Percentiles rank a stretch among this genome's conserved stretches.
Evolutionary conservation across 2,329 filamentous ascomycete species (phyloP).

Genomic region (Alternaria ethzedia): DNA sequence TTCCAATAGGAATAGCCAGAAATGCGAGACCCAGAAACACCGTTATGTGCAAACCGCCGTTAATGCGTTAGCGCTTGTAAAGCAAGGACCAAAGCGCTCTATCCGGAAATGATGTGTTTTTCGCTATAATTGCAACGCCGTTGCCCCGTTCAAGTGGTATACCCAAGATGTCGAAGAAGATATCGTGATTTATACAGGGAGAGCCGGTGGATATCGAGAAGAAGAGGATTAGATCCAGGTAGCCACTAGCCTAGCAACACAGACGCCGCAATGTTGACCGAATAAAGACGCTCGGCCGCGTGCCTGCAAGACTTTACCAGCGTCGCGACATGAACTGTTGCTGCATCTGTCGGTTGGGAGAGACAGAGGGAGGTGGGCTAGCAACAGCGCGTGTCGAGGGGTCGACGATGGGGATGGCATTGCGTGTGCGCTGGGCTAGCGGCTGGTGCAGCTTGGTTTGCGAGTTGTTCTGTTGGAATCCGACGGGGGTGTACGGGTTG

Average conservation of each 20-base stretch:
- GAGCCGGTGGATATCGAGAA: conserved; percentile 48
- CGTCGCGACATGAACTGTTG: conserved; percentile 58
- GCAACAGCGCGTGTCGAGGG: conserved; percentile 89
- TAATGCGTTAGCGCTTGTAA: conserved; percentile 49
- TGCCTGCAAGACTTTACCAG: conserved; percentile 52
- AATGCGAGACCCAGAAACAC: conserved; percentile 47
- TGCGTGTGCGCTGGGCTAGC: conserved; percentile 84
- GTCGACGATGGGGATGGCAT: conserved; percentile 98
- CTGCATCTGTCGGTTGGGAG: conserved; percentile 67
- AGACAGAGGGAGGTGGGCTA: conserved; percentile 80
- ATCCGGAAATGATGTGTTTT: conserved; percentile 45
- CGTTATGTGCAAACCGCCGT: conserved; percentile 49
- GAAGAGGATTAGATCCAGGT: conserved; percentile 46
- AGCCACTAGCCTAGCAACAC: conserved; percentile 51
- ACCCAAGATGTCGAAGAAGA: conserved; percentile 50
- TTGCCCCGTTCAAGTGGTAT: conserved; percentile 49
- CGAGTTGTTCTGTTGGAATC: conserved; percentile 62
- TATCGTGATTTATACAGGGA: conserved; percentile 53
- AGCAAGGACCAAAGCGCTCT: conserved; percentile 47
- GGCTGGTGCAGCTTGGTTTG: conserved; percentile 89
- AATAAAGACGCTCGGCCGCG: conserved; percentile 41
- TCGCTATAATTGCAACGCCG: conserved; percentile 49
- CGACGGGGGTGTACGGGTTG: conserved; percentile 63
- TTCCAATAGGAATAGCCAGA: conserved; percentile 42
- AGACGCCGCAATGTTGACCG: conserved; percentile 44